These are phyloP conservation scores for Cryptococcus floricola DNA, from an alignment of 1,284 basidiomycete species.

Conservation along the genomic window DNA sequence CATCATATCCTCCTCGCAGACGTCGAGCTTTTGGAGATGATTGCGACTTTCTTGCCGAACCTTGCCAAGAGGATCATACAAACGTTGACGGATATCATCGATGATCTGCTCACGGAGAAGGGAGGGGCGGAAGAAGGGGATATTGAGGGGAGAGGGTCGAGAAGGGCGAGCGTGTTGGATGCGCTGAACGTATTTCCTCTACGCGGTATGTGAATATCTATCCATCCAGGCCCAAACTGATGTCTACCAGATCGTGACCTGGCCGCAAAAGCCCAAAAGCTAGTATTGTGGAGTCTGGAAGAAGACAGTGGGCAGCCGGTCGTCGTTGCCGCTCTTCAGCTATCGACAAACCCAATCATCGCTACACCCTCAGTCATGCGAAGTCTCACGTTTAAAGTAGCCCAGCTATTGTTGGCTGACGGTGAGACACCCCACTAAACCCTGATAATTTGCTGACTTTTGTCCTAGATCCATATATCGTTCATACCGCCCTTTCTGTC, in stretches of 20 bases:
- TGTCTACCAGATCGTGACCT: slow-evolving; percentile 20
- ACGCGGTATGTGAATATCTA: slow-evolving; percentile 19
- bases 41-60: slow-evolving; percentile 29
- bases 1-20: slow-evolving; percentile 25
- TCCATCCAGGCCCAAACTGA: neutral
- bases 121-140: neutral
- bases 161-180: slow-evolving; percentile 20
- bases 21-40: slow-evolving; percentile 28
- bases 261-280: slow-evolving; percentile 21
- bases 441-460: neutral
- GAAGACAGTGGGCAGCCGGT: slow-evolving; percentile 24
- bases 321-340: slow-evolving; percentile 29
- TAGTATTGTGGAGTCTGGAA: slow-evolving; percentile 33
- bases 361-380: slow-evolving; percentile 22
- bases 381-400: slow-evolving; percentile 29
- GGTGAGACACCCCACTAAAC: slow-evolving; percentile 15
- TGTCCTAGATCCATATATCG: slow-evolving; percentile 28
- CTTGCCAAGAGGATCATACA: slow-evolving; percentile 24
- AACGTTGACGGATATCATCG: slow-evolving; percentile 28
- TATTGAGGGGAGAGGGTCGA: neutral
- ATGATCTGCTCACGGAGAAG: slow-evolving; percentile 17
- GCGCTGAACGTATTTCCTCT: slow-evolving; percentile 34
- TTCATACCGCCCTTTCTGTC: slow-evolving; percentile 32
- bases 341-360: slow-evolving; percentile 27
- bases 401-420: slow-evolving; percentile 33